Evolutionary conservation across 2,329 filamentous ascomycete species (phyloP), one percentile per base, ranked within the genome.

Genomic region (Hypomyces perniciosus): DNA sequence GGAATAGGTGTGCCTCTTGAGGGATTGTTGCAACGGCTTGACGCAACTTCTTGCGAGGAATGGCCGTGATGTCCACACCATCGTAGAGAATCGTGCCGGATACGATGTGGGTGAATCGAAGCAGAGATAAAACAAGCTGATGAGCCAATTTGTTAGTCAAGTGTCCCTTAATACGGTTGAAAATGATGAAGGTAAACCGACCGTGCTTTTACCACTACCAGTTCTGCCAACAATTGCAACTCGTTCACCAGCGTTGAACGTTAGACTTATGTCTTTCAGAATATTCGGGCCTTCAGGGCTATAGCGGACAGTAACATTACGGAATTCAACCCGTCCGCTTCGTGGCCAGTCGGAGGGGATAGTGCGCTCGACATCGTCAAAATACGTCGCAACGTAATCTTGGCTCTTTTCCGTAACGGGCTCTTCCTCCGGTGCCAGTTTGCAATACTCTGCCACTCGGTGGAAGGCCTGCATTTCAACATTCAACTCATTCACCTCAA

Each of bases 181-280:
- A 8, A 28, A 4, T 1, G 8, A 34, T 34, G 3, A 35, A 38
- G 30, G 20, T 20, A 20, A 20, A 20, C 68, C 59, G 57, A 90
- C 74, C 0, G 87, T 90, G 37, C 82, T 86, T 66, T 91, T 91
- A 2, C 87, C 87, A 3, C 84, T 87, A 0, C 84, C 81, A 0
- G 86, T 90, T 3, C 86, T 79, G 1, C 87, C 87, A 29, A 88
- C 83, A 31, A 91, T 75, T 1, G 86, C 87, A 1, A 84, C 86
- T 51, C 83, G 84, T 34, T 84, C 83, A 1, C 87, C 85, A 0
- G 82, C 83, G 3, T 66, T 61, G 43, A 75, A 69, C 7, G 63
- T 65, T 8, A 75, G 61, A 48, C 62, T 71, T 50, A 76, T 64
- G 34, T 72, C 61, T 48, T 71, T 70, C 12, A 76, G 59, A 12